Evolutionary conservation across 495 filamentous ascomycete species (phyloP).

Genomic region (Penicillium diatomitis): DNA sequence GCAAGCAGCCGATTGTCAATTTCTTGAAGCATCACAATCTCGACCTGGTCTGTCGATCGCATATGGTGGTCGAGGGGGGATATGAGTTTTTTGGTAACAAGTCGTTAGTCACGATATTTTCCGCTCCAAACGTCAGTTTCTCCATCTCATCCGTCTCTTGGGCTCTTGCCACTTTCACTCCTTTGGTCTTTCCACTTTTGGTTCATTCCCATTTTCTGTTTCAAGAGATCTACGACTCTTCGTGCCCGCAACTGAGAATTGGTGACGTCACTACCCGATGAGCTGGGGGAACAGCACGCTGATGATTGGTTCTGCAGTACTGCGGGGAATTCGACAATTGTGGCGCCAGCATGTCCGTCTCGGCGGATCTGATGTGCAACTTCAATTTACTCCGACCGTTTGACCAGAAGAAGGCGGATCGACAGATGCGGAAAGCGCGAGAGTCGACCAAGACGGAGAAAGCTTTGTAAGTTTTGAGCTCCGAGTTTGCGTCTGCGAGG

Average conservation of each 20-base stretch:
- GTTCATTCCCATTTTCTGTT: neutral
- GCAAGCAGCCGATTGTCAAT: neutral
- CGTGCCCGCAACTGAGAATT: too few species aligned
- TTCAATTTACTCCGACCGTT: neutral
- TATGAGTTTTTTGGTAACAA: slow-evolving; percentile 3
- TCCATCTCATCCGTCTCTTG: too few species aligned
- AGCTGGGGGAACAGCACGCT: neutral
- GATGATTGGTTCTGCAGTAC: neutral
- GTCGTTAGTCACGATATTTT: slow-evolving; percentile 1
- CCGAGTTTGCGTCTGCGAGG: neutral
- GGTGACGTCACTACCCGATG: neutral
- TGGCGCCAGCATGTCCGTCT: slow-evolving; percentile 2
- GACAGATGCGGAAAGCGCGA: neutral
- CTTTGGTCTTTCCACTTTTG: neutral
- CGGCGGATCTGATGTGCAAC: slow-evolving; percentile 1
- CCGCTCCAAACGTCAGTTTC: slow-evolving; percentile 1
- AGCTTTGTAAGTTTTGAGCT: slow-evolving; percentile 3
- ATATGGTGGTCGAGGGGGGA: slow-evolving; percentile 2
- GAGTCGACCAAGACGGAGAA: slow-evolving; percentile 6
- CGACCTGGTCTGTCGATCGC: slow-evolving; percentile 1
- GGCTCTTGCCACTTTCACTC: too few species aligned
- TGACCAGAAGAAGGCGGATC: neutral
- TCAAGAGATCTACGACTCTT: too few species aligned
- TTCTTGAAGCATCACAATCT: neutral
- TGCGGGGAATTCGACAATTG: slow-evolving; percentile 1